Evolutionary conservation across 163 green algal genomes (phyloP), one percentile per base, ranked within the genome.

Genomic region (Volvox carteri): DNA sequence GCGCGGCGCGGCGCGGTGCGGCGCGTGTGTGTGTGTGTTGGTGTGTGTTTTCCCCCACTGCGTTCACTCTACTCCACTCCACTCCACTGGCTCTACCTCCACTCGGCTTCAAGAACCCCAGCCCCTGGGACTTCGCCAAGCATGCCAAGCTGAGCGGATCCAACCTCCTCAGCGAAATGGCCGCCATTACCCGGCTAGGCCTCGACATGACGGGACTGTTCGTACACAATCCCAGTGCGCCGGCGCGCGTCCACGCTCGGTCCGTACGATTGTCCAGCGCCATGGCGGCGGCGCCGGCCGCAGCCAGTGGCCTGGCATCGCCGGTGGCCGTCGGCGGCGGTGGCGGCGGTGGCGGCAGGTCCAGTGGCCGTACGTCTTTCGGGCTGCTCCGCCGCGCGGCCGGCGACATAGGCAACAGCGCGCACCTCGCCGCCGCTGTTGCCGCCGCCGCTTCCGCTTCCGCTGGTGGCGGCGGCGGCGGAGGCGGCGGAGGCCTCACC

Each of bases 81-180:
- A n/a, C n/a, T n/a, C n/a, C n/a, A n/a, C n/a, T n/a, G n/a, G n/a
- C n/a, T n/a, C n/a, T n/a, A n/a, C n/a, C n/a, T n/a, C n/a, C n/a
- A n/a, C n/a, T n/a, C n/a, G n/a, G n/a, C n/a, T n/a, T n/a, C n/a
- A n/a, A n/a, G n/a, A n/a, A n/a, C n/a, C n/a, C n/a, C 89, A 86
- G 93, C n/a, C 78, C 92, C 42, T 97, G 93, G 93, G 96, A 98
- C 91, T 96, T 98, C 88, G 90, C 95, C 39, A 91, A 93, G 84
- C 86, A 95, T 48, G 93, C 93, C 41, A 96, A 97, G 89, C 92
- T 92, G 76, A 91, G 86, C 4, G 93, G 94, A 46, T 78, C 79
- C 68, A 92, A 94, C 78, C 92, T 98, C 30, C 92, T 98, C 56
- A 23, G 74, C 21, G 94, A 96, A 91, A 93, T 98, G n/a, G 72